Conservation (phyloP, 2,329 filamentous ascomycete genomes). For the Fusarium burgessii region DNA sequence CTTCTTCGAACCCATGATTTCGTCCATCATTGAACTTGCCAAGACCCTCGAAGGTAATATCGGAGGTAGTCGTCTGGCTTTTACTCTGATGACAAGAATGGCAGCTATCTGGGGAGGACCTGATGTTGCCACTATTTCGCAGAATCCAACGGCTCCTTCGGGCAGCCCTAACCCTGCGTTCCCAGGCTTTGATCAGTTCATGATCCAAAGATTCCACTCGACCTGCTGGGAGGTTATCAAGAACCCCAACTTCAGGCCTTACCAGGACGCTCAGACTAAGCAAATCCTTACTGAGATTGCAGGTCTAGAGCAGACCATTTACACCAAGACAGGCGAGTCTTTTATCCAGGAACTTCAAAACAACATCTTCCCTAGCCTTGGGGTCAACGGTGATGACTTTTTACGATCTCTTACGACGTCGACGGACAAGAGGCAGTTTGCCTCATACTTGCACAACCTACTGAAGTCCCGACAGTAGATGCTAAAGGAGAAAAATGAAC, state of each 20-base stretch:
- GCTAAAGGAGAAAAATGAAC: constrained; percentile 7
- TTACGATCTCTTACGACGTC: constrained; percentile 69
- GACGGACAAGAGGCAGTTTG: constrained; percentile 70
- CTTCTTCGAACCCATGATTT: constrained; percentile 88
- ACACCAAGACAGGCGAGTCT: constrained; percentile 85
- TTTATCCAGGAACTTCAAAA: constrained; percentile 79
- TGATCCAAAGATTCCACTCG: constrained; percentile 88
- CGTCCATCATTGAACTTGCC: constrained; percentile 85
- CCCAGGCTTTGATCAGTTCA: constrained; percentile 91
- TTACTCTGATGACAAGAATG: constrained; percentile 86
- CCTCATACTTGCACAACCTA: constrained; percentile 72
- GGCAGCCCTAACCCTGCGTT: constrained; percentile 69
- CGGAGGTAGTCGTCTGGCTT: constrained; percentile 76
- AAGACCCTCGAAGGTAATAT: constrained; percentile 77
- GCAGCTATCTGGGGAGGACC: constrained; percentile 90
- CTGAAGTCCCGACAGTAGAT: constrained; percentile 59
- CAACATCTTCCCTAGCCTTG: constrained; percentile 73
- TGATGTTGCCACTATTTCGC: constrained; percentile 71
- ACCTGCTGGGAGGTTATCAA: constrained; percentile 90
- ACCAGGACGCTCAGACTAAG: constrained; percentile 85
- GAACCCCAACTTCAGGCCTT: constrained; percentile 81
- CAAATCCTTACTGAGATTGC: constrained; percentile 91
- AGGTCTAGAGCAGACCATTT: constrained; percentile 86
- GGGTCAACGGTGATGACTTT: constrained; percentile 71
- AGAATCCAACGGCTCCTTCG: constrained; percentile 63